Evolutionary conservation across 768 basidiomycete species (phyloP).

Genomic region (Pleurotus eryngii): DNA sequence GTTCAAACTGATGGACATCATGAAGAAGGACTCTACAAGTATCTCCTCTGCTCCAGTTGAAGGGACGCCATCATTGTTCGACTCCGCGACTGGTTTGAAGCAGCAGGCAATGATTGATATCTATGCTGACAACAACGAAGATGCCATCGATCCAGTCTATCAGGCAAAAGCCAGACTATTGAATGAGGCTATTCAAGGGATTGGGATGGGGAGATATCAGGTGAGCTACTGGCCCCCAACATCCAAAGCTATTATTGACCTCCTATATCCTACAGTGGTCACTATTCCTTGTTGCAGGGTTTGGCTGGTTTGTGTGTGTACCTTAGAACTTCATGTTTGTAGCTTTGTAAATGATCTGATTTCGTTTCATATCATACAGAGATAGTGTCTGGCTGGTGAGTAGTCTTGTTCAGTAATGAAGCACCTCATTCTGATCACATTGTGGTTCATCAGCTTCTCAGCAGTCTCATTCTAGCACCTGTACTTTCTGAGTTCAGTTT

Average conservation of each 20-base stretch:
- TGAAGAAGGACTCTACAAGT: neutral
- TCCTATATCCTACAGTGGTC: conserved; percentile 39
- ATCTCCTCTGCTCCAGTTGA: neutral
- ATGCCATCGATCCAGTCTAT: conserved; percentile 47
- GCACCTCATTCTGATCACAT: too few relatives aligned
- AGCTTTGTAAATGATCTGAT: neutral
- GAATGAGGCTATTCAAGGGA: conserved; percentile 59
- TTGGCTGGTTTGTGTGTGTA: conserved; percentile 73
- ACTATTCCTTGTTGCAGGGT: conserved; percentile 64
- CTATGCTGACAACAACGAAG: neutral
- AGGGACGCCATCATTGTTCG: neutral
- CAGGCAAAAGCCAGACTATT: conserved; percentile 53
- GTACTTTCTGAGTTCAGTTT: conserved; percentile 64
- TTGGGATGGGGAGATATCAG: conserved; percentile 72
- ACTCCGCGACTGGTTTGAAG: neutral
- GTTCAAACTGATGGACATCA: neutral
- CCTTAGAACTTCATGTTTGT: neutral
- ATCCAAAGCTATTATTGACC: neutral
- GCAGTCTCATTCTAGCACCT: conserved; percentile 60
- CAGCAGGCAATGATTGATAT: neutral
- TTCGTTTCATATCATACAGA: conserved; percentile 22
- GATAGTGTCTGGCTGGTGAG: conserved; percentile 74
- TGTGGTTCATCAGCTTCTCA: conserved; percentile 43
- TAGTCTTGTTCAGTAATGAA: neutral
- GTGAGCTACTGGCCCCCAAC: conserved; percentile 19